These are phyloP conservation scores for Closterium sp. DNA, from an alignment of 139 green algal species.

Conservation along the genomic window DNA sequence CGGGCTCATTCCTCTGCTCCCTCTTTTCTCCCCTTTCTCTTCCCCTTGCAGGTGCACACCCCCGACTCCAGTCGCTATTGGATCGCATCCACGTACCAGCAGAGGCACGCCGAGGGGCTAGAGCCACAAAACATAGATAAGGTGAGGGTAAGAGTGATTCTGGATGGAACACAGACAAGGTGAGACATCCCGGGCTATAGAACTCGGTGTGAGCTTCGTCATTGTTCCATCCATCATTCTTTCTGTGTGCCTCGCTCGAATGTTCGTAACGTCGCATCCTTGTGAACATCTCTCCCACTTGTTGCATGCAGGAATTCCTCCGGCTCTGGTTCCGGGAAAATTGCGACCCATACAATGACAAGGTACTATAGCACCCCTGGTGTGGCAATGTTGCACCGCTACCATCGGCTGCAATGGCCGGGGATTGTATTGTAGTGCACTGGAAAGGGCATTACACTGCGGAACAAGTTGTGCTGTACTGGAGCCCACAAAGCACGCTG, in stretches of 20 bases:
- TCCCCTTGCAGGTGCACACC: constrained; percentile 71
- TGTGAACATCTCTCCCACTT: not conserved
- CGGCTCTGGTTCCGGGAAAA: constrained; percentile 90
- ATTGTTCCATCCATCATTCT: too few relatives aligned
- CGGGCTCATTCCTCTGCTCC: not conserved
- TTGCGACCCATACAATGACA: constrained; percentile 96
- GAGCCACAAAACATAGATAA: constrained; percentile 98
- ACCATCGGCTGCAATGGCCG: not conserved
- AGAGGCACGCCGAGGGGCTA: constrained; percentile 66
- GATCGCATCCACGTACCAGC: constrained; percentile 82
- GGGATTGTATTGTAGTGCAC: not conserved
- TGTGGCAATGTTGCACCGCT: not conserved
- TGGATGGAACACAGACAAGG: too few relatives aligned
- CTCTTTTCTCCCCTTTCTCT: not conserved
- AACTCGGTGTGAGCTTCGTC: too few relatives aligned
- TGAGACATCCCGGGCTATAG: too few relatives aligned
- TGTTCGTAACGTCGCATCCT: too few relatives aligned
- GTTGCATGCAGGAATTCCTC: constrained; percentile 80
- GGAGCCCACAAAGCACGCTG: too few relatives aligned
- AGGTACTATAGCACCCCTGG: constrained; percentile 18
- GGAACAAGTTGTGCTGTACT: not conserved
- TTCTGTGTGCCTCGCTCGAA: too few relatives aligned
- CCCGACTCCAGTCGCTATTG: constrained; percentile 94
- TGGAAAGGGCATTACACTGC: not conserved
- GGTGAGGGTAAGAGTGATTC: constrained; percentile 10